A percentile compares a stretch with the other conserved stretches of the same genome.
Evolutionary conservation across 2,329 filamentous ascomycete genomes (phyloP).

Genomic region (Aurifilum marmelostoma): DNA sequence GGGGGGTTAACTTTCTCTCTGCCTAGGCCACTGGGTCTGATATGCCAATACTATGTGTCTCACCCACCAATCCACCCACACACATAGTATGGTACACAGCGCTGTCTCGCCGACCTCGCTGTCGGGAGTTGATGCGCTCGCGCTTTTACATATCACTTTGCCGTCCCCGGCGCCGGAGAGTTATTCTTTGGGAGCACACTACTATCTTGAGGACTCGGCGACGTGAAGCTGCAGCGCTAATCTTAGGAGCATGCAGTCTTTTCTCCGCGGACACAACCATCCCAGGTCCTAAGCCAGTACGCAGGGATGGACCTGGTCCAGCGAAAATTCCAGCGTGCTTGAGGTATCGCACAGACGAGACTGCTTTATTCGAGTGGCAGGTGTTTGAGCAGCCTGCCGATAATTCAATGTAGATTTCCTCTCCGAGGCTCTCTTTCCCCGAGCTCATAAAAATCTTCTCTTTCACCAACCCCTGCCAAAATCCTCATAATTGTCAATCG

Average conservation of each 20-base stretch:
- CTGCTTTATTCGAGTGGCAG: not conserved
- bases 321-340: conserved; percentile 21
- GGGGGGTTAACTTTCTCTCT: too few relatives aligned
- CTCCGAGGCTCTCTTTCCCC: too few relatives aligned
- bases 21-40: not conserved
- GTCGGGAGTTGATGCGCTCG: not conserved
- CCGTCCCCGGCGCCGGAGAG: not conserved
- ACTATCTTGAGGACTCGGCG: too few relatives aligned
- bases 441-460: too few relatives aligned
- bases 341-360: conserved; percentile 14
- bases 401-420: too few relatives aligned
- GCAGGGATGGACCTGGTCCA: conserved; percentile 23
- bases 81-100: too few relatives aligned
- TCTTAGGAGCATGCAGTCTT: conserved; percentile 13
- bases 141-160: not conserved
- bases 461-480: too few relatives aligned
- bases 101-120: conserved; percentile 6
- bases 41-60: not conserved
- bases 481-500: not conserved
- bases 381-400: not conserved
- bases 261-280: conserved; percentile 6
- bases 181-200: not conserved
- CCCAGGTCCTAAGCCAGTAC: not conserved
- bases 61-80: not conserved
- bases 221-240: conserved; percentile 17